A percentile compares a stretch with the other conserved stretches of the same genome.
Conservation (phyloP, 179 eudicot species). For the Patellifolia procumbens region DNA sequence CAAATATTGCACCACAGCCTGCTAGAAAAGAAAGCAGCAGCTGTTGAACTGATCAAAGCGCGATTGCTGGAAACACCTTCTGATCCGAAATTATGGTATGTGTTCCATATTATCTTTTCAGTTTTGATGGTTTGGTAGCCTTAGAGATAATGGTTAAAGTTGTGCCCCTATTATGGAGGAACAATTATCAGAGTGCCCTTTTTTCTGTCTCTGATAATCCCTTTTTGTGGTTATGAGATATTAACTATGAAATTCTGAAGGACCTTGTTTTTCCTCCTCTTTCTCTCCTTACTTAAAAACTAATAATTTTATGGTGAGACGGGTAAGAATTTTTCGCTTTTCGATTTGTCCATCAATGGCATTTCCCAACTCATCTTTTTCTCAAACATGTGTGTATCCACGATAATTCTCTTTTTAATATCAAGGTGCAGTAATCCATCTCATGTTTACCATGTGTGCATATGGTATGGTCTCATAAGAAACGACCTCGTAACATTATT, state of each 20-base stretch:
- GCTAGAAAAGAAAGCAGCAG: constrained; percentile 86
- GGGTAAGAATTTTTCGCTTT: background rate
- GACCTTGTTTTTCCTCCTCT: background rate
- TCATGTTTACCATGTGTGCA: background rate
- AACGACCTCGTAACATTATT: too few species aligned
- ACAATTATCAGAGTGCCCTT: background rate
- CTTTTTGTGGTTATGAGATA: background rate
- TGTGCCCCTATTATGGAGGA: background rate
- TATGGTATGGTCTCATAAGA: background rate
- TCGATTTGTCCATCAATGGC: background rate
- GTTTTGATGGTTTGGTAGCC: background rate
- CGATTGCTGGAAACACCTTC: constrained; percentile 64
- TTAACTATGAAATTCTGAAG: background rate
- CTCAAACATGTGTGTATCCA: background rate
- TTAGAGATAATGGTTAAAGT: background rate
- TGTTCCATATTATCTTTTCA: constrained; percentile 8
- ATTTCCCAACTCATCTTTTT: background rate
- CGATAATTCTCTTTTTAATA: background rate
- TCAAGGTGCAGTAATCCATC: background rate
- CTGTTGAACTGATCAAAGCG: constrained; percentile 76
- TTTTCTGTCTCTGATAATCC: background rate
- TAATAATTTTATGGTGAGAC: background rate
- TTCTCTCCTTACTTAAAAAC: background rate
- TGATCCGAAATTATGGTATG: constrained; percentile 89
- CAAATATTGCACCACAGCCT: constrained; percentile 35